Percentiles rank a stretch among this genome's conserved stretches.
Evolutionary conservation across 1,139 yeast genomes (phyloP).

Genomic region (Geotrichum histeridarum): DNA sequence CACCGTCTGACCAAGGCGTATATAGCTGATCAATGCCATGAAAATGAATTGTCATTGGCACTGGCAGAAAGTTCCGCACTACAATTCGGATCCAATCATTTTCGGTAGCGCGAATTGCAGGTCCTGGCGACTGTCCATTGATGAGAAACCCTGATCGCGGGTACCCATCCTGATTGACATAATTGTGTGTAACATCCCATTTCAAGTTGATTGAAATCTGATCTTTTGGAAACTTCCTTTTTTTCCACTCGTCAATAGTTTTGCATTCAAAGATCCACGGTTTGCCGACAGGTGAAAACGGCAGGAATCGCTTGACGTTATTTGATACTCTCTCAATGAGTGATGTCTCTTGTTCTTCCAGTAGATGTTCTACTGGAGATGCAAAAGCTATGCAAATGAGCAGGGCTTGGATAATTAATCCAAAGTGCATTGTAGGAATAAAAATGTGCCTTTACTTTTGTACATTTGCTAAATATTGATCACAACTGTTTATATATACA

Average conservation of each 20-base stretch:
- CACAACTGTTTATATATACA: no score
- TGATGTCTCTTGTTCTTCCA: background rate
- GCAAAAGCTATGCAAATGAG: no score
- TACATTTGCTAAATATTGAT: no score
- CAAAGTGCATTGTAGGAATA: no score
- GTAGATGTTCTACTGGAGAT: background rate
- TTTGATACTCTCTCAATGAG: no score
- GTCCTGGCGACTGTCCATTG: conserved; percentile 40
- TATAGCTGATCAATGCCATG: conserved; percentile 40
- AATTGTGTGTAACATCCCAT: conserved; percentile 21
- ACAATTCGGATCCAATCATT: conserved; percentile 37
- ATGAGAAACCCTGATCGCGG: conserved; percentile 29
- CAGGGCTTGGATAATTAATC: no score
- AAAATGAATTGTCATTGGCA: conserved; percentile 30
- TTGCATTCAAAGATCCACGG: no score
- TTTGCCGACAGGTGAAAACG: no score
- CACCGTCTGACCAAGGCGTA: conserved; percentile 41
- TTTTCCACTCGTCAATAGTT: conserved; percentile 8
- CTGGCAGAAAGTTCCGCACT: conserved; percentile 33
- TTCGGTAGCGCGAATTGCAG: conserved; percentile 36
- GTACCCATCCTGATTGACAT: conserved; percentile 28
- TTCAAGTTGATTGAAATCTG: conserved; percentile 3
- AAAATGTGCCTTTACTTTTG: no score
- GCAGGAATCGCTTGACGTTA: no score
- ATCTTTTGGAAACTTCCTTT: background rate